Base-by-base conservation (phyloP, 1,284 basidiomycete genomes). In the Moniliophthora roreri region DNA sequence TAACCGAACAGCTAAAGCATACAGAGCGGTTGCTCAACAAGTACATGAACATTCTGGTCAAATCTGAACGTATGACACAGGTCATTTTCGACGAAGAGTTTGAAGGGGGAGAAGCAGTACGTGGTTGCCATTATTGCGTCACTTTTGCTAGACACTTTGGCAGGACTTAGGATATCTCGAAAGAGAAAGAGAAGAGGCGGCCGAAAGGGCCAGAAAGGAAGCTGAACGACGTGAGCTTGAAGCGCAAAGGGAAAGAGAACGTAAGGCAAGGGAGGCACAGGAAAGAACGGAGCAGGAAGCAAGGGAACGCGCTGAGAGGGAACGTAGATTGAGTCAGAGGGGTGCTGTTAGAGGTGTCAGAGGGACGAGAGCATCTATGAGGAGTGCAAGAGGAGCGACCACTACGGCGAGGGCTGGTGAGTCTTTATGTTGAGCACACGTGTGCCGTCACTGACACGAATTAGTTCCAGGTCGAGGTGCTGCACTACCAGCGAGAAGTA, bases 71-170 rank as follows among this genome's bases (percentile, higher is more conserved):
- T 8, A 75, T 80, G 55, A 73, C 85, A 2, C 79, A 77, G 32
- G 66, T 91, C 52, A 80, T 91, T 23, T 83, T 89, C 57, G 88
- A 91, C 63, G 84, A 89, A 57, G 72, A 80, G 54, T 91, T 86
- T 85, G 70, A 79, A 53, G 88, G 89, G 2, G 85, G 81, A 42
- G 82, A 86, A 55, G 79, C 73, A 46, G 88, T 89, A 63, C 67
- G 83, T 66, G 28, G 36, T 34, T 15, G 9, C 18, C 26, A 18
- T 55, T 23, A 21, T 11, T 8, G 45, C 21, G 35, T 28, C 40
- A 4, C 16, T 35, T 49, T 20, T 21, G n/a, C 5, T 34, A 21
- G n/a, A 24, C 32, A 15, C 13, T 38, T 32, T 41, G 16, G 28
- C 58, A 90, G 86, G 87, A 91, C 50, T 81, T 85, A 53, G 76